Percentiles rank a stretch among this genome's conserved stretches.
Evolutionary conservation across 169 alveolate genomes (phyloP).

Genomic region (Cyclospora cayetanensis): DNA sequence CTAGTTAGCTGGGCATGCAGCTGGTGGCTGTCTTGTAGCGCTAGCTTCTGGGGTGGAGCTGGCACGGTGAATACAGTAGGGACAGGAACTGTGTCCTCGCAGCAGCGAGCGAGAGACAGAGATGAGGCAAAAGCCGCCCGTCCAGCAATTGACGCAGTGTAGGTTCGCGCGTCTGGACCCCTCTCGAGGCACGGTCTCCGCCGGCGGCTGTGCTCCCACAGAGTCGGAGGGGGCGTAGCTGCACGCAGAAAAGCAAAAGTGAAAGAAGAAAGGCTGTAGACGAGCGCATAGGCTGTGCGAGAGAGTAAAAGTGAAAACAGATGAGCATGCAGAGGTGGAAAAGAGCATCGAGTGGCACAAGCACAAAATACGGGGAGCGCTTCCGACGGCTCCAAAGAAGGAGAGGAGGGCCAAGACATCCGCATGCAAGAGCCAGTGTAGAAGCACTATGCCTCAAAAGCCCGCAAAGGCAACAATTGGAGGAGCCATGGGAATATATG

Average conservation of each 20-base stretch:
- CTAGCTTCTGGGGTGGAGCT: not conserved
- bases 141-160: not conserved
- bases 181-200: not conserved
- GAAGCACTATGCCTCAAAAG: no score
- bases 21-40: not conserved
- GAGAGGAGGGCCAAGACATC: not conserved
- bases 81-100: not conserved
- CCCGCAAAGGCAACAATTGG: no score
- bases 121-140: not conserved
- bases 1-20: not conserved
- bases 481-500: not conserved
- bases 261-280: not conserved
- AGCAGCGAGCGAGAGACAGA: not conserved
- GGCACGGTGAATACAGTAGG: not conserved
- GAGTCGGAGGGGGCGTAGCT: not conserved
- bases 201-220: not conserved
- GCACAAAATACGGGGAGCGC: not conserved
- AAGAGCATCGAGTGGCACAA: not conserved
- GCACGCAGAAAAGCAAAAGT: not conserved
- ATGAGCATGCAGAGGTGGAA: not conserved
- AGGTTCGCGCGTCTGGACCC: not conserved
- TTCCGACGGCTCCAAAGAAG: not conserved
- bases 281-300: not conserved
- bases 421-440: not conserved
- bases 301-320: not conserved